Evolutionary conservation across 345 rosid genomes (phyloP).

Genomic region (Lenwebbia sp.): DNA sequence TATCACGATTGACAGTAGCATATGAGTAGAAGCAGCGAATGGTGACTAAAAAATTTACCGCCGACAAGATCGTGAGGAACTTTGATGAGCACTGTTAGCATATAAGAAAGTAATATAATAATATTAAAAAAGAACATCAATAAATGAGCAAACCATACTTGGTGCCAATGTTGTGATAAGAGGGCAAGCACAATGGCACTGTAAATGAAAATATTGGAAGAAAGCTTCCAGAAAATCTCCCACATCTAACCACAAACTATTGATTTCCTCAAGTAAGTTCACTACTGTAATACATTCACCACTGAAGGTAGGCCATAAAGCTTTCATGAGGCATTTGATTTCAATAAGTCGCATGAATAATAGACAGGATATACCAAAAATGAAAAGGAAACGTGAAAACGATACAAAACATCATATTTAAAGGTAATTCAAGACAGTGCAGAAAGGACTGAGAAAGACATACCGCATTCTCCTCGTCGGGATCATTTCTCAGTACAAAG

Average conservation of each 20-base stretch:
- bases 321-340: neutral
- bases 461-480: slow-evolving; percentile 73
- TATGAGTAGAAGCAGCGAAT: neutral
- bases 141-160: neutral
- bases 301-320: neutral
- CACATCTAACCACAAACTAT: neutral
- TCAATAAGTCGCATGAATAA: neutral
- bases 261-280: neutral
- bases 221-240: neutral
- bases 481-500: slow-evolving; percentile 74
- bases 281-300: neutral
- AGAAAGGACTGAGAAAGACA: slow-evolving; percentile 7
- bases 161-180: neutral
- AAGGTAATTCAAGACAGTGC: neutral
- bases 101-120: neutral
- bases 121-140: too few species aligned
- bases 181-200: neutral
- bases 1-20: neutral
- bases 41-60: neutral
- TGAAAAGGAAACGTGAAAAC: neutral
- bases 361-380: neutral
- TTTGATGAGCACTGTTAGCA: neutral
- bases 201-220: neutral
- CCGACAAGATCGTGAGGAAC: neutral
- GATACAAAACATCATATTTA: neutral